These are phyloP conservation scores for Mycena amicta DNA, from an alignment of 768 basidiomycete species.

Conservation along the genomic window DNA sequence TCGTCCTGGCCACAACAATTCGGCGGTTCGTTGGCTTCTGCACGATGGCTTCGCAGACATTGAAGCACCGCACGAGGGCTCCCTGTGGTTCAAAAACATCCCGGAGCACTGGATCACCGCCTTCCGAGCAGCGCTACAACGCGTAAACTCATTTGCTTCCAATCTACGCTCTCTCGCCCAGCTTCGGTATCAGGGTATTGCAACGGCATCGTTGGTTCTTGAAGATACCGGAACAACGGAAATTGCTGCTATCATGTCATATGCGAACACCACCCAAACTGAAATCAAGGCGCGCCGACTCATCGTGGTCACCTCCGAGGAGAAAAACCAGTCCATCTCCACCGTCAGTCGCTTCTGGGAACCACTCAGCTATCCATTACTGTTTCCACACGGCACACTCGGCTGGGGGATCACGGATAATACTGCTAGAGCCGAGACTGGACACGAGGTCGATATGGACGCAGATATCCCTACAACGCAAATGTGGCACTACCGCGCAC, in stretches of 20 bases:
- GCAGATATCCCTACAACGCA: conserved; percentile 29
- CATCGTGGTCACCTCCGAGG: conserved; percentile 8
- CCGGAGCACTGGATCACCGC: conserved; percentile 19
- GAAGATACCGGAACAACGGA: conserved; percentile 27
- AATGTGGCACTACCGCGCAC: conserved; percentile 35
- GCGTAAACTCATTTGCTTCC: conserved; percentile 20
- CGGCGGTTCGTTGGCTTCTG: conserved; percentile 34
- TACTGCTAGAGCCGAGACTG: neutral
- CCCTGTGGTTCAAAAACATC: neutral
- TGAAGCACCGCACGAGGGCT: conserved; percentile 3
- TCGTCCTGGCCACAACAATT: conserved; percentile 28
- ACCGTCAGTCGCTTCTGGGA: conserved; percentile 37
- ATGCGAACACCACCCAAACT: conserved; percentile 18
- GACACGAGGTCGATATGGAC: neutral
- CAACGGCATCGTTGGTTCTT: conserved; percentile 17
- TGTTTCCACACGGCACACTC: conserved; percentile 38
- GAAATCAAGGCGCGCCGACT: conserved; percentile 23
- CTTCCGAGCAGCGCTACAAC: conserved; percentile 6
- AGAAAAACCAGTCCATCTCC: conserved; percentile 22
- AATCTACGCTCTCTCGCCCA: conserved; percentile 7
- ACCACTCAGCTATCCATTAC: conserved; percentile 38
- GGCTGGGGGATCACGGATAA: conserved; percentile 33
- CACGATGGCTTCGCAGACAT: conserved; percentile 30
- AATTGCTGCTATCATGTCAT: conserved; percentile 28
- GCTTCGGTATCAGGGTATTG: neutral